Base-by-base conservation (phyloP, 2,329 filamentous ascomycete genomes). In the Neofusicoccum umdonicola region DNA sequence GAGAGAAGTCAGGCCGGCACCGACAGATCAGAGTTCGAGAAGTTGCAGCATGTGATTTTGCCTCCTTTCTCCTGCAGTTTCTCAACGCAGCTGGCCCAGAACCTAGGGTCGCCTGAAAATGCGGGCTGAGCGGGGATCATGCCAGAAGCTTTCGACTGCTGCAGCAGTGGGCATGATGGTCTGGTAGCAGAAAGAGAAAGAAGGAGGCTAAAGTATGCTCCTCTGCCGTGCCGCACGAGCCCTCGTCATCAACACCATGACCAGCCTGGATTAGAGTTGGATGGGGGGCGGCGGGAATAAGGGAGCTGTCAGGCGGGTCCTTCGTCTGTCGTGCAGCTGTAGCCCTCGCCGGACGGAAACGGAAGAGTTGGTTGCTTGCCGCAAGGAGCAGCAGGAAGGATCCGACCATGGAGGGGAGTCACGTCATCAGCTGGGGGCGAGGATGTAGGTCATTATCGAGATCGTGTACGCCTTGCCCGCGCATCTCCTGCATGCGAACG, bases 371-470 rank as follows among this genome's bases (percentile, higher is more conserved):
- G n/a, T 12, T 7, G 8, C 12, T 31, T 15, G 19, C 45, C 11
- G 11, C 22, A 48, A 48, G 13, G 41, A 52, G 50, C 50, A 52
- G 12, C 31, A 37, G 50, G 35, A n/a, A 42, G 45, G 19, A 48
- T 48, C 27, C 7, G 45, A 48, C 11, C 19, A 13, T 48, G 45
- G 45, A 9, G 9, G 27, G 12, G 19, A 48, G 45, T 48, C 45
- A 48, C 45, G 17, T 48, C 45, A 48, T 48, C 45, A 22, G 45
- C 45, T 27, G 11, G 52, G 52, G 19, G 52, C 22, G 19, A 42
- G n/a, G 11, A 8, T 56, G 37, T 56, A 56, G 22, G 52, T 31
- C 52, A 56, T 42, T 56, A 42, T 56, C 37, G 52, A 56, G 52
- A 42, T 56, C 35, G 35, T 19, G 27, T n/a, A n/a, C 35, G 52